Evolutionary conservation across 208 protist species (phyloP).

Genomic region (Crithidia brevicula): DNA sequence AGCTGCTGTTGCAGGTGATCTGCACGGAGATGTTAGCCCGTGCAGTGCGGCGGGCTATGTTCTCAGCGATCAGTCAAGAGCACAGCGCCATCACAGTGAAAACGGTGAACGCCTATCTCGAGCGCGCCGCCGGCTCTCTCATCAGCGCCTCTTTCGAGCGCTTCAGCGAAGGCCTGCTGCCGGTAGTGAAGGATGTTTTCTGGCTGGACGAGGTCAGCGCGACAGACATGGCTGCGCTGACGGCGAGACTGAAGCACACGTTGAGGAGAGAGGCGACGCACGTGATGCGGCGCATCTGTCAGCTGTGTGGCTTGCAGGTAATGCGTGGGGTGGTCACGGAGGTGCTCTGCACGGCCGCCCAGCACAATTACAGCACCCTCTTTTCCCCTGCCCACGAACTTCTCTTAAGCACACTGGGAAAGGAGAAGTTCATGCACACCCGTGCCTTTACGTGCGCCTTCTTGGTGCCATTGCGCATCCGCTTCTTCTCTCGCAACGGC

Average conservation of each 20-base stretch:
- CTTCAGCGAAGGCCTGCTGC: conserved; percentile 42
- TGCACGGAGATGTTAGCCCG: conserved; percentile 54
- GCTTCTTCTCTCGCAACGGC: conserved; percentile 26
- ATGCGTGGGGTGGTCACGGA: conserved; percentile 36
- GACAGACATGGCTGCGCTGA: neutral
- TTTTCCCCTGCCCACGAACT: conserved; percentile 24
- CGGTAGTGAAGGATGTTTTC: conserved; percentile 45
- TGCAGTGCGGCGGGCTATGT: conserved; percentile 44
- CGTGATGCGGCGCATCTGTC: conserved; percentile 48
- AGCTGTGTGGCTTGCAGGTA: conserved; percentile 48
- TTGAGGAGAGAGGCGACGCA: conserved; percentile 26
- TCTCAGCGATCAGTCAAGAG: conserved; percentile 33
- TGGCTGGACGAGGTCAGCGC: conserved; percentile 24
- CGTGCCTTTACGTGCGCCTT: conserved; percentile 18
- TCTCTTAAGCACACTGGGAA: conserved; percentile 21
- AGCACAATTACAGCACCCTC: conserved; percentile 47
- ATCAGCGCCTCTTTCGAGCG: conserved; percentile 25
- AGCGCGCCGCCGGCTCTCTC: conserved; percentile 47
- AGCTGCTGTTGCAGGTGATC: conserved; percentile 39
- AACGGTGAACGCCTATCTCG: conserved; percentile 40
- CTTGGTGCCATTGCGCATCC: conserved; percentile 29
- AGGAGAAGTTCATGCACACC: neutral
- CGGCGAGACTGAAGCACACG: conserved; percentile 20
- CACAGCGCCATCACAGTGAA: conserved; percentile 16
- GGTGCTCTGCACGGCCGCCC: conserved; percentile 35